Evolutionary conservation across 345 rosid species (phyloP), one percentile per base, ranked within the genome.

Genomic region (Eucalyptus polyanthemos): DNA sequence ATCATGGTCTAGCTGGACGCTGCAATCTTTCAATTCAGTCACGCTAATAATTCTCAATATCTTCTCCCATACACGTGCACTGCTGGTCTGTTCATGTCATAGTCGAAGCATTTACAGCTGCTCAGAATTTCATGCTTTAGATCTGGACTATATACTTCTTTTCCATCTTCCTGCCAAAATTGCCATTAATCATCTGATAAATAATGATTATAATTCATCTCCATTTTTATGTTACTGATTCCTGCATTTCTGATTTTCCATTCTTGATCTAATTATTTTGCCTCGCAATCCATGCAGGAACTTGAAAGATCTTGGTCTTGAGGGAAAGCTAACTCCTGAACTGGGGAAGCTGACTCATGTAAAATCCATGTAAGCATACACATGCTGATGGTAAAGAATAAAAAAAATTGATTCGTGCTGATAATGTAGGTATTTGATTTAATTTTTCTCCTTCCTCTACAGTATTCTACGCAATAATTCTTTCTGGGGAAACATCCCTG

Each of bases 391-490:
- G 87, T 37, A 40, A 14, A 47, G 62, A 56, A 24, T 10, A 60
- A 34, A 14, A 62, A 42, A 76, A 25, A 31, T 60, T 47, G 29
- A 88, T 80, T 7, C 60, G 60, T 42, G 45, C 81, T 45, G 87
- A 16, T 31, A 34, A 76, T 51, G 24, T 37, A 34, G 87, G 56
- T 89, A 42, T 25, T 90, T 40, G 31, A 6, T 15, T 5, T n/a
- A 42, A 42, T 50, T 86, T 11, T 88, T 49, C 42, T 80, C 19
- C 76, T 88, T 89, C 88, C 76, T 90, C 27, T 87, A 90, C 94
- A 97, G 98, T 50, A 92, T 93, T 80, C 91, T 97, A 49, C 96
- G 98, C 92, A 97, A 97, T 94, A 97, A 97, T 89, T 95, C 98
- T 42, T 95, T 97, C 89, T 90, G 88, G 45, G 98, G 99, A 60